Conservation (phyloP, 2,329 filamentous ascomycete genomes). For the Seiridium unicorne region DNA sequence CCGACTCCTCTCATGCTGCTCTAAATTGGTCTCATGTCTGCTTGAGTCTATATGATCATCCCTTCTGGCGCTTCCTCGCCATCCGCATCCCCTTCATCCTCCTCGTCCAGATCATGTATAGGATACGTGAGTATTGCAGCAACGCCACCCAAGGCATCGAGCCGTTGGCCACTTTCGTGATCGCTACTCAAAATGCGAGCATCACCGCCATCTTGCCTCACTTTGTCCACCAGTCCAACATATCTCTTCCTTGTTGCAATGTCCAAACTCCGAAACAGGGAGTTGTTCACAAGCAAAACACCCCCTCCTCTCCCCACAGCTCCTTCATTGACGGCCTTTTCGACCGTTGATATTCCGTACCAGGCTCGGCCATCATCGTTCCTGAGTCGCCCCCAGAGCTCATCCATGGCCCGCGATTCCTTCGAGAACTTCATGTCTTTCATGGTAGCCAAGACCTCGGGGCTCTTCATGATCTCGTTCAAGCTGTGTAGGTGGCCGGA, state of each 20-base stretch:
- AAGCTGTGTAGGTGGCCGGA: slow-evolving; percentile 85
- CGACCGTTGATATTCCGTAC: slow-evolving; percentile 83
- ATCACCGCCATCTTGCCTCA: slow-evolving; percentile 84
- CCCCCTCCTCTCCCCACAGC: slow-evolving; percentile 87
- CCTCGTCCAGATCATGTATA: slow-evolving; percentile 75
- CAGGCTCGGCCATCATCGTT: slow-evolving; percentile 85
- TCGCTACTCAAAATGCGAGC: slow-evolving; percentile 87
- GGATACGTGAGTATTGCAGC: slow-evolving; percentile 91
- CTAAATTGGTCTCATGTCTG: too few species aligned
- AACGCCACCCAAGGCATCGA: slow-evolving; percentile 82
- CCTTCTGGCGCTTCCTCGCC: slow-evolving; percentile 25
- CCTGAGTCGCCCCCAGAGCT: slow-evolving; percentile 74
- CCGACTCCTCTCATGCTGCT: too few species aligned
- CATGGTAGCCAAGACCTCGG: slow-evolving; percentile 73
- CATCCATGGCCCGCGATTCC: slow-evolving; percentile 82
- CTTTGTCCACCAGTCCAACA: slow-evolving; percentile 82
- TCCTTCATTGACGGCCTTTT: slow-evolving; percentile 79
- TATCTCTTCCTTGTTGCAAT: slow-evolving; percentile 75
- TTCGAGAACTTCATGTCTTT: slow-evolving; percentile 84
- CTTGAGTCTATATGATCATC: slow-evolving; percentile 22
- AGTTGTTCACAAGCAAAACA: slow-evolving; percentile 81
- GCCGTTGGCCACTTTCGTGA: slow-evolving; percentile 85
- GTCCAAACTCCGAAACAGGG: slow-evolving; percentile 81
- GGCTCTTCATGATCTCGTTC: slow-evolving; percentile 80
- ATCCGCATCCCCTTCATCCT: slow-evolving; percentile 48